These are phyloP conservation scores for Akanthomyces dipterigenus DNA, from an alignment of 2,329 filamentous ascomycete genomes.

Conservation along the genomic window DNA sequence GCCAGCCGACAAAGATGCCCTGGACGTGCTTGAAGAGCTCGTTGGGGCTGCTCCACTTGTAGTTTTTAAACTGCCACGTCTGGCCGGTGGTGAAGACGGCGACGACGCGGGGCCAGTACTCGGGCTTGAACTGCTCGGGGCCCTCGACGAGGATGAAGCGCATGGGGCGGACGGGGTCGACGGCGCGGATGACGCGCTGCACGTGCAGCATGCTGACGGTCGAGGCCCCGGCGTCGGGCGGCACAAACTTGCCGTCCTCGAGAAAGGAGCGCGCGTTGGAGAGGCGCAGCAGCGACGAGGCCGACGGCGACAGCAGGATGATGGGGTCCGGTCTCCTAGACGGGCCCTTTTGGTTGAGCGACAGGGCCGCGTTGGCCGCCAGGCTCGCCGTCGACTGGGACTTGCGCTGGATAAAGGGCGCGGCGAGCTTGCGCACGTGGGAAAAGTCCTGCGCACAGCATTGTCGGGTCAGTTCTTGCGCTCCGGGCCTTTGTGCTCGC, in stretches of 20 bases:
- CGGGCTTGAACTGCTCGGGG: constrained; percentile 90
- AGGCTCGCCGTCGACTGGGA: constrained; percentile 34
- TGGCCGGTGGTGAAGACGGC: constrained; percentile 97
- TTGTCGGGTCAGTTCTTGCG: constrained; percentile 11
- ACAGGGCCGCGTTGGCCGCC: constrained; percentile 38
- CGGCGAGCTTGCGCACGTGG: constrained; percentile 79
- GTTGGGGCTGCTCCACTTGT: constrained; percentile 86
- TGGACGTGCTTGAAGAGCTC: constrained; percentile 86
- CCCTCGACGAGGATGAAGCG: constrained; percentile 95
- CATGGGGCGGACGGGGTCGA: constrained; percentile 65
- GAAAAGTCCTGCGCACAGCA: constrained; percentile 71
- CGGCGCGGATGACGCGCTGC: constrained; percentile 63
- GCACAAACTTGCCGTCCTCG: constrained; percentile 72
- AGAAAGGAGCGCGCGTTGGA: constrained; percentile 95
- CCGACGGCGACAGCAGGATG: constrained; percentile 92
- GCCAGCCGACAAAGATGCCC: constrained; percentile 87
- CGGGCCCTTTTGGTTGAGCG: constrained; percentile 47
- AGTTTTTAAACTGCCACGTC: constrained; percentile 96
- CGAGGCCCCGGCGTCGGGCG: constrained; percentile 62
- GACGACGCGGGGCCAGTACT: constrained; percentile 94
- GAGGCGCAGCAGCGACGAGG: constrained; percentile 89
- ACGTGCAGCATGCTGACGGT: constrained; percentile 80
- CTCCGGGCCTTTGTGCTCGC: neutral
- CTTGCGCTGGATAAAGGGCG: constrained; percentile 65
- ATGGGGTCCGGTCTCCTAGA: constrained; percentile 67